Base-by-base conservation (phyloP, 345 rosid genomes). In the Angophora floribunda region DNA sequence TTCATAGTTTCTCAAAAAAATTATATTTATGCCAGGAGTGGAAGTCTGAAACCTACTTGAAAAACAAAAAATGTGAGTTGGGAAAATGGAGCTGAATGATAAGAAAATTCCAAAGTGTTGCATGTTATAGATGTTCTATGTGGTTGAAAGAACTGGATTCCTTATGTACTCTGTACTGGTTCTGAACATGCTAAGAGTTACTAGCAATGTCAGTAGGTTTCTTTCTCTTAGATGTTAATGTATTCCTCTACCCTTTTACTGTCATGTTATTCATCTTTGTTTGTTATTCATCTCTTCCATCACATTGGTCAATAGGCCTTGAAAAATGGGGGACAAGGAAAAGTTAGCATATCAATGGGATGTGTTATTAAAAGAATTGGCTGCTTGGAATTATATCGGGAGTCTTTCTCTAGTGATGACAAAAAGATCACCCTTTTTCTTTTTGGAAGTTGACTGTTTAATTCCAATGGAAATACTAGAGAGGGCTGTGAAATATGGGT, bases 401-500 rank as follows among this genome's bases (percentile, higher is more conserved):
- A 75, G 49, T 75, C 82, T 75, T 75, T 75, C 82, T 41, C 49
- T 5, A 75, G 82, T 75, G 82, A 7, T 75, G 82, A 75, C 82
- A 75, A 41, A 75, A 75, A 44, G 14, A 41, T 41, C 9, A 75
- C 14, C 49, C 82, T 36, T 41, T 75, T 75, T 22, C 82, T 75
- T 75, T 75, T 36, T 75, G 82, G 82, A 75, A 75, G 82, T 75
- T 75, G 82, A 36, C 49, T 10, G 26, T 75, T 36, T 41, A 36
- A 36, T 75, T 41, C 49, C 14, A 75, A 75, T 19, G 82, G 49
- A 57, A 41, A 30, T 49, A 55, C 86, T 57, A 44, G 70, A 86
- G 88, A 52, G 86, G 86, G 87, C 55, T 52, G 88, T 80, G 87
- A 87, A 86, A 88, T 88, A 90, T 63, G 89, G 36, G 88, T 21